Evolutionary conservation across 164 flowering plant species (phyloP), one percentile per base, ranked within the genome.

Genomic region (Piper betle): DNA sequence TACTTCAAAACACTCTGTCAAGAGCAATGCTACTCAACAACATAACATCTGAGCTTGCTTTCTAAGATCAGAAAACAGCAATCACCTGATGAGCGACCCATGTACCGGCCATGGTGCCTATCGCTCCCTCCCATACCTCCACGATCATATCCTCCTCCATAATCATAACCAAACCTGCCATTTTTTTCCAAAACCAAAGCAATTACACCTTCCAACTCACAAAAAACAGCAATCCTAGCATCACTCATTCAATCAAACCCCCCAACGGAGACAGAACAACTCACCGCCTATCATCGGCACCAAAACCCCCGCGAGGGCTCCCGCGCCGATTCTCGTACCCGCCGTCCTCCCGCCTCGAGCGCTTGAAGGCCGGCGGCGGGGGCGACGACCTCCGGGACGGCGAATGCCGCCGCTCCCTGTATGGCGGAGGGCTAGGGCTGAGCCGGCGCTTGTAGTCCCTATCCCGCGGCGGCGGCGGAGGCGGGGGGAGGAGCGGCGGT

Each of bases 101-200:
- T 53, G 59, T 60, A 82, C 62, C 96, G 83, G 52, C 93, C 93
- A 72, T 81, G 82, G 70, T 85, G 76, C 74, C 93, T 86, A 15
- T 92, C 98, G 66, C 95, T 80, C 18, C 91, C 84, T 18, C 83
- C 87, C 68, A 75, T 73, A 2, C 82, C 87, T 46, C 72, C 73
- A 53, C 89, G 87, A 2, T 88, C 96, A 80, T 82, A 84, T 16
- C 93, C 95, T 60, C 88, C 79, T 69, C 70, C 82, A 75, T 81
- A 69, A 70, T 87, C 91, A 83, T 83, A 76, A 17, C 87, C 87
- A 80, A 83, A 83, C 82, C 96, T 91, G 66, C 16, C 17, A 55
- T 55, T 25, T 25, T 25, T 25, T 25, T 25, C 0, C 15, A 46
- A 46, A 15, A 46, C 15, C 50, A 46, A 46, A 46, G 15, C 50